Evolutionary conservation across 2,329 filamentous ascomycete species (phyloP).

Genomic region (Sporothrix protearum): DNA sequence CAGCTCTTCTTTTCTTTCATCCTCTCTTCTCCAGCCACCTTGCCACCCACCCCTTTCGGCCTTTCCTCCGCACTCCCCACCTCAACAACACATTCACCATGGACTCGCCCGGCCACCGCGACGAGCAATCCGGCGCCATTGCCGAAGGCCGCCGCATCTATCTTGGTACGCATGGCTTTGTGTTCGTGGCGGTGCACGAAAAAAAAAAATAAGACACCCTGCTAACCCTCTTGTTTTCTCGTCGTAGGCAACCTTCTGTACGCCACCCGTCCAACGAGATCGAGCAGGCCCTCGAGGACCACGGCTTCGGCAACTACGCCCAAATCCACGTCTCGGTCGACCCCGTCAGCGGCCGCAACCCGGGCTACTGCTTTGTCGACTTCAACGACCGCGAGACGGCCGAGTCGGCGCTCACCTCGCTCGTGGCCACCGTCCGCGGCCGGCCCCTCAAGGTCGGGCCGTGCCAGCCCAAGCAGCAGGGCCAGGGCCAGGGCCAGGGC

Average conservation of each 20-base stretch:
- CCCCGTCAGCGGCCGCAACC: conserved; percentile 64
- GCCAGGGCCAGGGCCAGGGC: conserved; percentile 9
- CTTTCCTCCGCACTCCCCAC: background rate
- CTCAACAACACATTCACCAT: conserved; percentile 5
- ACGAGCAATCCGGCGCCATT: conserved; percentile 19
- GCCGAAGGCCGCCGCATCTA: conserved; percentile 27
- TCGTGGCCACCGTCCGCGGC: conserved; percentile 54
- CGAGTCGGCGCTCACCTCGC: conserved; percentile 52
- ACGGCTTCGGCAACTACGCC: conserved; percentile 41
- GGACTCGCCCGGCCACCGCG: conserved; percentile 18
- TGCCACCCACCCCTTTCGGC: background rate
- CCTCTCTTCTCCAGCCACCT: background rate
- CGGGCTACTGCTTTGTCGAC: conserved; percentile 73
- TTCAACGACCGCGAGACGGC: conserved; percentile 56
- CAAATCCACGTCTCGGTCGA: conserved; percentile 67
- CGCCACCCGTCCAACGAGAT: conserved; percentile 44
- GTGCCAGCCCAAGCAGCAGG: conserved; percentile 52
- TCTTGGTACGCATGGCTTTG: conserved; percentile 1
- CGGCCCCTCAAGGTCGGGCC: conserved; percentile 62
- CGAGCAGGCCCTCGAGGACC: conserved; percentile 35
- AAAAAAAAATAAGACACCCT: conserved; percentile 46
- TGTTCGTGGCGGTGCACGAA: conserved; percentile 33
- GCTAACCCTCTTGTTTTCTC: background rate
- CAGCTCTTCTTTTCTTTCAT: background rate
- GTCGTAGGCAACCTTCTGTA: conserved; percentile 59